These are phyloP conservation scores for Puccinia triticina DNA, from an alignment of 1,284 basidiomycete genomes.

Conservation along the genomic window DNA sequence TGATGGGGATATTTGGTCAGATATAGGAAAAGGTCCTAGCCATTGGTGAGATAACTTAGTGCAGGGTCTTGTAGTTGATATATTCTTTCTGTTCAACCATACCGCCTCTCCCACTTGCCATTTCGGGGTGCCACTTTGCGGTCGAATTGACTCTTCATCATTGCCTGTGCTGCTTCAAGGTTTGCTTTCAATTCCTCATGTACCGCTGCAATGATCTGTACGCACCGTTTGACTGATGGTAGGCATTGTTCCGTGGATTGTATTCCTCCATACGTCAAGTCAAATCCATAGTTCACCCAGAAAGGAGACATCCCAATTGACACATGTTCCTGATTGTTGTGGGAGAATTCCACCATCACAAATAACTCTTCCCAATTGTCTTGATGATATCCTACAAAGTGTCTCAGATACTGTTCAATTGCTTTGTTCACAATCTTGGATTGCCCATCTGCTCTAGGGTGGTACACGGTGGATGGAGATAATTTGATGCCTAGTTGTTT, in stretches of 20 bases:
- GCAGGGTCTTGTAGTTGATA: slow-evolving; percentile 16
- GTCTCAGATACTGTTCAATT: too few species aligned
- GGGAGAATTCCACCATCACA: slow-evolving; percentile 36
- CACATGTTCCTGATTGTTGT: neutral
- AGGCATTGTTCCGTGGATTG: neutral
- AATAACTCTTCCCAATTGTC: slow-evolving; percentile 25
- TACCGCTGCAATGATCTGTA: neutral
- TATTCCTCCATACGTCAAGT: neutral
- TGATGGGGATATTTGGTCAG: neutral
- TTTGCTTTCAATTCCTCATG: neutral
- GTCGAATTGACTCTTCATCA: slow-evolving; percentile 5
- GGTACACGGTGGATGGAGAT: neutral
- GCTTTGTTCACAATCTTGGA: neutral
- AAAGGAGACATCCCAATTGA: neutral
- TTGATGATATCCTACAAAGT: too few species aligned
- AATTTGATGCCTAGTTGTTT: neutral
- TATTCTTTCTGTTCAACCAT: neutral
- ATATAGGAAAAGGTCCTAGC: neutral
- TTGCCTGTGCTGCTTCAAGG: neutral
- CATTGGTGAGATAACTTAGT: neutral
- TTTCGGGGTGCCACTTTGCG: neutral
- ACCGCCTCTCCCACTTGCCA: neutral
- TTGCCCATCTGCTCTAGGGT: slow-evolving; percentile 36
- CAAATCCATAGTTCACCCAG: neutral
- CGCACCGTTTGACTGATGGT: neutral